Percentiles rank a stretch among this genome's conserved stretches.
Evolutionary conservation across 1,139 yeast species (phyloP).

Genomic region (Candida glucosophila): DNA sequence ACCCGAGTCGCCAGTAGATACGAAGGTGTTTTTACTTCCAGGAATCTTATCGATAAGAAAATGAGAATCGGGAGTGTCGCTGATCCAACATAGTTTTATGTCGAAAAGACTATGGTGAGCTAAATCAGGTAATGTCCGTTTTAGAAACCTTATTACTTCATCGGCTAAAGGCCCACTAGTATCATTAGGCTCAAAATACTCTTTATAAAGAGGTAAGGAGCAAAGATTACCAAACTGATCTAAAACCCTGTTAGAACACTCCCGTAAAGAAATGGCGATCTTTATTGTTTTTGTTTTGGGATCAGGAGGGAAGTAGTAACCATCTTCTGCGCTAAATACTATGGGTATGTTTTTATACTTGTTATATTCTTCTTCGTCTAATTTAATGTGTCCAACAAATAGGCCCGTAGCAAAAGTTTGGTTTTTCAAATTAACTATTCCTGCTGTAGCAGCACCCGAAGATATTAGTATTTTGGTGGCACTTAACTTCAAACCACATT

Average conservation of each 20-base stretch:
- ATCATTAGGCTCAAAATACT: slow-evolving; percentile 13
- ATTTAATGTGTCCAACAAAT: slow-evolving; percentile 24
- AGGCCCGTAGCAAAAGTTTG: slow-evolving; percentile 29
- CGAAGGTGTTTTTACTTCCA: slow-evolving; percentile 7
- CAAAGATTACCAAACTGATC: slow-evolving; percentile 1
- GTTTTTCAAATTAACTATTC: slow-evolving; percentile 16
- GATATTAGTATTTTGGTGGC: slow-evolving; percentile 15
- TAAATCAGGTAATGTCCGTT: slow-evolving; percentile 11
- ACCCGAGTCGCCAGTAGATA: slow-evolving; percentile 30
- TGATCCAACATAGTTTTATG: slow-evolving; percentile 17
- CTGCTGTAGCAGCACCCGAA: slow-evolving; percentile 23
- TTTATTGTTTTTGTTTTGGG: slow-evolving; percentile 8
- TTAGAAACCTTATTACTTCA: slow-evolving; percentile 12
- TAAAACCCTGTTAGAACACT: slow-evolving; percentile 2
- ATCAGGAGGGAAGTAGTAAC: slow-evolving; percentile 28
- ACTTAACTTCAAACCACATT: slow-evolving; percentile 2
- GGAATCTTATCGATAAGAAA: slow-evolving; percentile 15
- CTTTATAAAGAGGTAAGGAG: background rate
- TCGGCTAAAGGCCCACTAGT: too few relatives aligned
- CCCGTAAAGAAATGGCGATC: slow-evolving; percentile 13
- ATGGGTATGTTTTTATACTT: slow-evolving; percentile 21
- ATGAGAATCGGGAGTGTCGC: slow-evolving; percentile 17
- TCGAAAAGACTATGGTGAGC: slow-evolving; percentile 10
- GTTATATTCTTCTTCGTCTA: slow-evolving; percentile 17
- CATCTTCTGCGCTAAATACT: slow-evolving; percentile 32